phyloP scores from a whole-genome alignment of 139 green algal species.

The Closterium sp. region DNA sequence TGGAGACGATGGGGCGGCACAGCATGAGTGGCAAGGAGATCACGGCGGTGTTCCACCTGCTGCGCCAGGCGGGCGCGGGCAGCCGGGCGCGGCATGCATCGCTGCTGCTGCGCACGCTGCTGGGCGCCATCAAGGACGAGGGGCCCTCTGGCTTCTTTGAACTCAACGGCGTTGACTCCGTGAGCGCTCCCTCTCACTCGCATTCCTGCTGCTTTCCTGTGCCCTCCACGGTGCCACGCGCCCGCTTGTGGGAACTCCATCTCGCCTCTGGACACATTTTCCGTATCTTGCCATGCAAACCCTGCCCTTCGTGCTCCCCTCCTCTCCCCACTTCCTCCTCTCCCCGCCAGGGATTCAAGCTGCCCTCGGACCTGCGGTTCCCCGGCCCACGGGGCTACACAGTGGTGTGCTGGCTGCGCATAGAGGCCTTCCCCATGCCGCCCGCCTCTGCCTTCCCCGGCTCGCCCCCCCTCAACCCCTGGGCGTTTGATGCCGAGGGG shows the following conservation, averaged over 20 bases:
- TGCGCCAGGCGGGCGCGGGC: constrained; percentile 6
- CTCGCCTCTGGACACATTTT: too few relatives aligned
- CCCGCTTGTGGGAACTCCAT: too few relatives aligned
- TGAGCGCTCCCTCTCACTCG: neutral
- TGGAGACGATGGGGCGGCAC: constrained; percentile 29
- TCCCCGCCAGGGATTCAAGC: neutral
- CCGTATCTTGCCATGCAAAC: too few relatives aligned
- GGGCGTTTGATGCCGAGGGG: neutral
- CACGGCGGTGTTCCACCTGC: constrained; percentile 17
- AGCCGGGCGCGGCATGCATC: neutral
- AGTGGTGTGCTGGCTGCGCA: constrained; percentile 28
- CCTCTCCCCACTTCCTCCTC: neutral
- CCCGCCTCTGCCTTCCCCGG: neutral
- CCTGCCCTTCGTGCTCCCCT: too few relatives aligned
- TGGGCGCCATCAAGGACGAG: constrained; percentile 12
- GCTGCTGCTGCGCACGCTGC: constrained; percentile 26
- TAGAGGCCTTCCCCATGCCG: constrained; percentile 7
- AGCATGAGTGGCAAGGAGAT: constrained; percentile 37
- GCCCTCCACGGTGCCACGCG: too few relatives aligned
- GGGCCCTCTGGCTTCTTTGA: constrained; percentile 43
- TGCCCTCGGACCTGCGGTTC: neutral
- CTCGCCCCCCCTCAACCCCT: neutral
- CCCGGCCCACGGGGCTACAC: constrained; percentile 8
- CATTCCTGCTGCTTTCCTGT: neutral
- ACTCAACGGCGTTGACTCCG: constrained; percentile 31